phyloP scores from a whole-genome alignment of 23 red algal genomes.

The Gracilaria caudata region DNA sequence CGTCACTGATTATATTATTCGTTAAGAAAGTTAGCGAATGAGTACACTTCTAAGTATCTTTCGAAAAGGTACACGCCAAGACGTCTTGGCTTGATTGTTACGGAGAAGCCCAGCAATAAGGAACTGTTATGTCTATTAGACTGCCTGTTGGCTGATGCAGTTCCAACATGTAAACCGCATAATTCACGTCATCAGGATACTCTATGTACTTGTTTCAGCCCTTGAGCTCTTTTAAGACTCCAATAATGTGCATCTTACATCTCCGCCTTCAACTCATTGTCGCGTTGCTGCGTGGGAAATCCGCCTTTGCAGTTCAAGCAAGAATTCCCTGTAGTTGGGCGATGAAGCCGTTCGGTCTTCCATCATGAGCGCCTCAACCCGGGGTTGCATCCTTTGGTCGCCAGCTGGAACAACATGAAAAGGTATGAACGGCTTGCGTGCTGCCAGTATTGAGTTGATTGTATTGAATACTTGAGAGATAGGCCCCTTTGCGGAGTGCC shows the following conservation, averaged over 20 bases:
- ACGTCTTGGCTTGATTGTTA: background rate
- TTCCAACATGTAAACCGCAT: background rate
- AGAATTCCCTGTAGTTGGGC: slow-evolving; percentile 80
- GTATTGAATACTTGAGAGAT: slow-evolving; percentile 44
- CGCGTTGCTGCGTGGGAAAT: slow-evolving; percentile 55
- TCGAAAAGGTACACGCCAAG: slow-evolving; percentile 1
- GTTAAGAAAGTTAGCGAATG: slow-evolving; percentile 14
- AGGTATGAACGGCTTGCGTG: slow-evolving; percentile 51
- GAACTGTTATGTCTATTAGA: background rate
- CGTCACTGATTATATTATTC: slow-evolving; percentile 4
- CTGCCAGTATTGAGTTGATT: slow-evolving; percentile 57
- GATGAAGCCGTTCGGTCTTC: slow-evolving; percentile 80
- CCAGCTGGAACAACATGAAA: slow-evolving; percentile 79
- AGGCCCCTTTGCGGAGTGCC: slow-evolving; percentile 30
- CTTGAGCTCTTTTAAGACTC: background rate
- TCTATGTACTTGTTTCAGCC: background rate
- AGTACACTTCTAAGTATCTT: slow-evolving; percentile 1
- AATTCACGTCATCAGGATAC: background rate
- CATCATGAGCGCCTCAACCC: slow-evolving; percentile 81
- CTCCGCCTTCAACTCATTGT: background rate
- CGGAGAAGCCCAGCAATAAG: background rate
- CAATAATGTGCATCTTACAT: background rate
- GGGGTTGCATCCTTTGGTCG: slow-evolving; percentile 73
- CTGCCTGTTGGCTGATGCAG: background rate
- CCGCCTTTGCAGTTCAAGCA: slow-evolving; percentile 71